Evolutionary conservation across 305 asterid genomes (phyloP), one percentile per base, ranked within the genome.

Genomic region (Plantago lanceolata): DNA sequence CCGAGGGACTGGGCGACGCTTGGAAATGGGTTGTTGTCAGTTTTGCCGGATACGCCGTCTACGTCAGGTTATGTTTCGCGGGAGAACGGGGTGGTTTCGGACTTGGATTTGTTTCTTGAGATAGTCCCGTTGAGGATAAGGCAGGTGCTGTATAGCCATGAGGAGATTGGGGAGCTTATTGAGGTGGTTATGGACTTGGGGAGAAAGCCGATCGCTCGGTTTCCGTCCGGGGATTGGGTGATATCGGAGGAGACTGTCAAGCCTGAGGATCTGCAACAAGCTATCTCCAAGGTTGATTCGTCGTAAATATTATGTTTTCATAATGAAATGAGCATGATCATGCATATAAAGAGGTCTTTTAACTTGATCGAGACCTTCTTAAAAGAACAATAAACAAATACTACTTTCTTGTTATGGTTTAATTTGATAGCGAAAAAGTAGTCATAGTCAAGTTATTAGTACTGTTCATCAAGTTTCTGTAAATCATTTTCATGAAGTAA

Each of bases 181-280:
- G 99, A 93, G 85, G 90, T 93, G 59, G 97, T 93, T 19, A 85
- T 90, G 99, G 99, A 93, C 82, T 85, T 93, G 83, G 97, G 99
- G 19, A 85, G 99, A 68, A 85, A 85, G 63, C 97, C 99, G 1
- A 79, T 93, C 21, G 99, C 99, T 47, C 87, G 99, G 31, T 93
- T 93, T 71, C 99, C 99, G 13, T 73, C 86, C 0, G 99, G 97
- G 2, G 99, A 90, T 79, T 87, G 95, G 88, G 77, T 82, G 72
- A 83, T 93, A 65, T 87, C 94, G 0, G 94, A 90, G 40, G 81
- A 78, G 53, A 69, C 85, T 9, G 99, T 93, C 66, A 74, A 64
- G 82, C 82, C 75, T 55, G 97, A 93, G 69, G 97, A 93, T 78
- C 88, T 90, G 0, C 65, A 43, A 48, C 85, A 90, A 63, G 89